These are phyloP conservation scores for Eimeria necatrix DNA, from an alignment of 169 alveolate species.

Conservation along the genomic window DNA sequence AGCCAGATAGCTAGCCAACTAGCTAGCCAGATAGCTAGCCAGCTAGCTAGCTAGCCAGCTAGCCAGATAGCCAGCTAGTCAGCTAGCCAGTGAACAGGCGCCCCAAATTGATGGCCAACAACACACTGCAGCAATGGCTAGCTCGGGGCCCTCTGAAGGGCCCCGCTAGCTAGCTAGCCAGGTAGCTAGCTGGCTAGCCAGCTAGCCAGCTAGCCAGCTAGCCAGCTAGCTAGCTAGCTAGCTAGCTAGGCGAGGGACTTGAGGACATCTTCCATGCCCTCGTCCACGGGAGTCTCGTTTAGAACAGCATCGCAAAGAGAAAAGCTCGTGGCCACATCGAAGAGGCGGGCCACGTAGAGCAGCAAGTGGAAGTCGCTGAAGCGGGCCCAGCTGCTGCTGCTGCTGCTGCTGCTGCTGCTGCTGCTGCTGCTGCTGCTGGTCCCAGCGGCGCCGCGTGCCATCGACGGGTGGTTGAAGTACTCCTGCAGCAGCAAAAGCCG, in stretches of 20 bases:
- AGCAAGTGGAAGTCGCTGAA: slow-evolving; percentile 76
- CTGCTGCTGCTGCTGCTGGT: background rate
- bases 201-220: too few relatives aligned
- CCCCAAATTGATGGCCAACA: too few relatives aligned
- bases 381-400: too few relatives aligned
- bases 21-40: too few relatives aligned
- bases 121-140: background rate
- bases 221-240: too few relatives aligned
- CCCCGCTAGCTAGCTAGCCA: too few relatives aligned
- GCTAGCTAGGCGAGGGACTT: slow-evolving; percentile 24
- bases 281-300: slow-evolving; percentile 38
- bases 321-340: slow-evolving; percentile 72
- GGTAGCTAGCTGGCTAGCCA: too few relatives aligned
- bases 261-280: slow-evolving; percentile 67
- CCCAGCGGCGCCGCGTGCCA: background rate
- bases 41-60: too few relatives aligned
- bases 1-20: too few relatives aligned
- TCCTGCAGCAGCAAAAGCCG: background rate
- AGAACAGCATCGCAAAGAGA: slow-evolving; percentile 55
- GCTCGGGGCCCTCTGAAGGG: background rate
- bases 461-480: slow-evolving; percentile 1
- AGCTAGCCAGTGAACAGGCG: too few relatives aligned
- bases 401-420: slow-evolving; percentile 61
- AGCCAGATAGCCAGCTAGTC: too few relatives aligned
- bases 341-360: slow-evolving; percentile 61